phyloP scores from a whole-genome alignment of 2,329 filamentous ascomycete species.

The Biscogniauxia mediterranea region DNA sequence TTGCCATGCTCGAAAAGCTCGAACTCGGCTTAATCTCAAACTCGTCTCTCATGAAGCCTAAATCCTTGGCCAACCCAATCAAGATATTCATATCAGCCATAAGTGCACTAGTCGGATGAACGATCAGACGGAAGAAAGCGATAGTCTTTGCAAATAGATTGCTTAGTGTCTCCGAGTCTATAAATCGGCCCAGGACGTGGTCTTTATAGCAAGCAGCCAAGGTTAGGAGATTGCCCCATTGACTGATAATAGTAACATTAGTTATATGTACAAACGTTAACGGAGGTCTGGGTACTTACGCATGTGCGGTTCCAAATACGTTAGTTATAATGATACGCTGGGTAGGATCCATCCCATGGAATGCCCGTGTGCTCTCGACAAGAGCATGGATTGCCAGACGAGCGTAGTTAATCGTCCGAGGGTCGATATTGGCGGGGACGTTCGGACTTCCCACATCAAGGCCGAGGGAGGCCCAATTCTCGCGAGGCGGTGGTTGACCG shows the following conservation, averaged over 20 bases:
- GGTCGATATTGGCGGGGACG: slow-evolving; percentile 39
- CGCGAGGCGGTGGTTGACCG: slow-evolving; percentile 12
- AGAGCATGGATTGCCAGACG: slow-evolving; percentile 68
- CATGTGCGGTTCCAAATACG: slow-evolving; percentile 91
- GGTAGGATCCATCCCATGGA: slow-evolving; percentile 60
- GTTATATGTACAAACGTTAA: background rate
- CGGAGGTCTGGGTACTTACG: slow-evolving; percentile 61
- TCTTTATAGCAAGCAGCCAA: slow-evolving; percentile 78
- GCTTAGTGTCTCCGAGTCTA: slow-evolving; percentile 56
- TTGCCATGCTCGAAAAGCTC: slow-evolving; percentile 44
- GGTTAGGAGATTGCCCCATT: slow-evolving; percentile 97
- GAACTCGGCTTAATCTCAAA: slow-evolving; percentile 33
- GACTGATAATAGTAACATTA: slow-evolving; percentile 48
- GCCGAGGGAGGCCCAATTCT: slow-evolving; percentile 11
- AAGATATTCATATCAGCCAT: slow-evolving; percentile 73
- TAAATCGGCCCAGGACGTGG: slow-evolving; percentile 54
- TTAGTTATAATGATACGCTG: slow-evolving; percentile 85
- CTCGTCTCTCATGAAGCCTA: slow-evolving; percentile 41
- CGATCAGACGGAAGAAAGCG: slow-evolving; percentile 66
- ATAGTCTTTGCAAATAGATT: slow-evolving; percentile 72
- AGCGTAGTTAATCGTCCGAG: slow-evolving; percentile 53
- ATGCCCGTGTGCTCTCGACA: slow-evolving; percentile 81
- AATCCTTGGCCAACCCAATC: slow-evolving; percentile 44
- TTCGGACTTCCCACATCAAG: slow-evolving; percentile 14
- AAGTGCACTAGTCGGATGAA: slow-evolving; percentile 73